A percentile compares a stretch with the other conserved stretches of the same genome.
Evolutionary conservation across 345 rosid genomes (phyloP).

Genomic region (Dimocarpus longan): DNA sequence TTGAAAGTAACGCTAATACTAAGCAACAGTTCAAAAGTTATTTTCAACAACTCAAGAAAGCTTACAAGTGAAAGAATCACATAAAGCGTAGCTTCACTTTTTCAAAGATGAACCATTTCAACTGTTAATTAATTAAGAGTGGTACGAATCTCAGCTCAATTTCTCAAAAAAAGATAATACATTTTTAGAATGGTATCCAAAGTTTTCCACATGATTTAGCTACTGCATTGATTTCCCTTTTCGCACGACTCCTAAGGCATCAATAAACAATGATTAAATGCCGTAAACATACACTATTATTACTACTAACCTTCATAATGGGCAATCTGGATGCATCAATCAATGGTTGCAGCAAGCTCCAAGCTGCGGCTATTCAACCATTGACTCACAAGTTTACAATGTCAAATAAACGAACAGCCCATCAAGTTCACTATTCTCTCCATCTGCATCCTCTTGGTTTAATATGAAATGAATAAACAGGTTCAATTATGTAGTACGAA

Average conservation of each 20-base stretch:
- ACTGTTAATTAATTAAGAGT: not conserved
- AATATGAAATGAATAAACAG: not conserved
- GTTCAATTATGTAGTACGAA: not conserved
- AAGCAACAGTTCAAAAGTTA: not conserved
- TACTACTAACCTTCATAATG: not conserved
- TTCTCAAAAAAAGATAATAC: not conserved
- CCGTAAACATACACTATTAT: not conserved
- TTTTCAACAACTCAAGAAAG: not conserved
- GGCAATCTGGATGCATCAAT: not conserved
- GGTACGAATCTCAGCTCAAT: not conserved
- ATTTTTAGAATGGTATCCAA: not conserved
- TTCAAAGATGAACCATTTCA: not conserved
- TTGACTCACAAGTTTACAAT: not conserved
- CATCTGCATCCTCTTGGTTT: not conserved
- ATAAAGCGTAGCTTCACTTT: not conserved
- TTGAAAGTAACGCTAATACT: not conserved
- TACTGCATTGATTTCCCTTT: not conserved
- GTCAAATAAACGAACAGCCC: not conserved
- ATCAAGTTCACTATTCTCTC: not conserved
- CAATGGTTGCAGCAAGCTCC: not conserved
- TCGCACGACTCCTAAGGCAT: not conserved
- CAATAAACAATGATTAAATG: not conserved
- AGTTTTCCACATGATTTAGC: not conserved
- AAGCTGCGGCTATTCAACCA: too few relatives aligned
- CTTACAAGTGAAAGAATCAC: not conserved